Base-by-base conservation (phyloP, 768 basidiomycete genomes). In the Leucocoprinus sp. region DNA sequence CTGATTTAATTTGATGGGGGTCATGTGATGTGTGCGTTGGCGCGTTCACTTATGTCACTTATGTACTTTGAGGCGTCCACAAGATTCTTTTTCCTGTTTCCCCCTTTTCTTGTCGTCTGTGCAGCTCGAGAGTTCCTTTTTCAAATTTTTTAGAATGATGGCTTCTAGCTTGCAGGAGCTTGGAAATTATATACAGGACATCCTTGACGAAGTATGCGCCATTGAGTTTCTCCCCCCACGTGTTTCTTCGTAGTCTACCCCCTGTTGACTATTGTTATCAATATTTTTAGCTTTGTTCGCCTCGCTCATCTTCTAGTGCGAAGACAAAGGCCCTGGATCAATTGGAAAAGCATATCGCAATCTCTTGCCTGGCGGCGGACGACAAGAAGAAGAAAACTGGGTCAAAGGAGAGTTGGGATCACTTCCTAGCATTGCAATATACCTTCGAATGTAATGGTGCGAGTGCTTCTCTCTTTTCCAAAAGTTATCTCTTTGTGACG, bases 361-460 rank as follows among this genome's bases (percentile, higher is more conserved):
- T 60, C 43, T 71, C 72, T n/a, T 69, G 72, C 46, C 65, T 73
- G 31, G 54, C 63, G 19, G 58, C 24, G 2, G 26, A 37, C 22
- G n/a, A n/a, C n/a, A n/a, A n/a, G n/a, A n/a, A n/a, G n/a, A 37
- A 66, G 29, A 56, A 63, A n/a, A 61, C 69, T 18, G 56, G 69
- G 17, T 15, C 22, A 14, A 62, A 67, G 14, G 69, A 68, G 22
- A 70, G 71, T 7, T 66, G 78, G 51, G 66, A 70, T 28, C 61
- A 64, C 37, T 85, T 89, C 60, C 57, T 81, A 15, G 69, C 75
- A 8, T 64, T 89, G 33, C 89, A 92, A 57, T 77, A 84, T 53
- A 78, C 78, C 0, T 90, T 92, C 53, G 84, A 91, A 59, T 87
- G 82, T 61, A 92, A 92, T 56, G 68, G 89, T 89, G 54, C 49